A percentile compares a stretch with the other conserved stretches of the same genome.
phyloP scores from a whole-genome alignment of 78 protist species.

The Dictyostelium brefeldianum region DNA sequence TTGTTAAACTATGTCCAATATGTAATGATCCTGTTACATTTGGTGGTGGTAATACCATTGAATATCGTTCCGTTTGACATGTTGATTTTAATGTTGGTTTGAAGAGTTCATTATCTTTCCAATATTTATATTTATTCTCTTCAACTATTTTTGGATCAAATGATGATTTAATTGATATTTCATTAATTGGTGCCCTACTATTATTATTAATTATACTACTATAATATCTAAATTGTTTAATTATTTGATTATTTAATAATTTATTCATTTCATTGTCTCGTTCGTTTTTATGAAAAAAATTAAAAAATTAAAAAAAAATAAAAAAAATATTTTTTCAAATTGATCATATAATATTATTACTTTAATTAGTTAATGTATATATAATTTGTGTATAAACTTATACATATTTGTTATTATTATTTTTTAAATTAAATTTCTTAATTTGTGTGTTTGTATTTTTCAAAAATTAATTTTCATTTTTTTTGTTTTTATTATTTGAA shows the following conservation, averaged over 20 bases:
- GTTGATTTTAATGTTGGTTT: constrained; percentile 49
- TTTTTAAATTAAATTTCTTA: too few relatives aligned
- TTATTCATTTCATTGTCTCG: not conserved
- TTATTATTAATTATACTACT: too few relatives aligned
- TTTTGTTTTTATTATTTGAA: too few relatives aligned
- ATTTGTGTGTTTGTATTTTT: too few relatives aligned
- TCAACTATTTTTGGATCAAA: constrained; percentile 95
- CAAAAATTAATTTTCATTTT: too few relatives aligned
- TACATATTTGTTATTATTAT: too few relatives aligned
- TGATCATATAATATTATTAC: too few relatives aligned
- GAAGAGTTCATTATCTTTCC: constrained; percentile 95
- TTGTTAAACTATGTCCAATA: constrained; percentile 99
- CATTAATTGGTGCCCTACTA: constrained; percentile 25
- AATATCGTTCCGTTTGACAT: constrained; percentile 52
- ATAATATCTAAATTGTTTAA: not conserved
- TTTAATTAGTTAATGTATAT: too few relatives aligned
- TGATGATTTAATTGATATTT: constrained; percentile 35
- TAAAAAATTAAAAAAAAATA: too few relatives aligned
- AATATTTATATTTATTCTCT: constrained; percentile 97
- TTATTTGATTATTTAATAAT: not conserved
- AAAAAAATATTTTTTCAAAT: too few relatives aligned
- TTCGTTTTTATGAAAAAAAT: too few relatives aligned
- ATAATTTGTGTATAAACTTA: too few relatives aligned
- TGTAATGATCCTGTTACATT: constrained; percentile 99
- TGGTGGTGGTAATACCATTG: constrained; percentile 99